Evolutionary conservation across 164 flowering plant species (phyloP).

Genomic region (Annona cherimola): DNA sequence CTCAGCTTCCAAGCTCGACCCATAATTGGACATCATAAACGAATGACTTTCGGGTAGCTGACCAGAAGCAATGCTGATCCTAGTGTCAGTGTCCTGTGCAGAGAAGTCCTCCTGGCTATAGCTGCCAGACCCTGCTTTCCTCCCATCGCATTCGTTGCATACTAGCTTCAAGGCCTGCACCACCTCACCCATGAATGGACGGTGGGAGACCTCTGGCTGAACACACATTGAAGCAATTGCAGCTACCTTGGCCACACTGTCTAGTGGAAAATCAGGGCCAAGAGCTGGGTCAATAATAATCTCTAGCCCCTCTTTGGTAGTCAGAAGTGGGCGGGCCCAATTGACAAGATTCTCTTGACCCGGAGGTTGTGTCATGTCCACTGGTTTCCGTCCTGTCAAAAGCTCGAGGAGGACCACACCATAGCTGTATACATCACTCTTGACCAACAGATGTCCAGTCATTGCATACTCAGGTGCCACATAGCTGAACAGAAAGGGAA

Average conservation of each 20-base stretch:
- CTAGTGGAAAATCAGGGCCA: constrained; percentile 60
- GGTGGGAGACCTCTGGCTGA: constrained; percentile 84
- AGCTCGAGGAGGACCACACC: constrained; percentile 94
- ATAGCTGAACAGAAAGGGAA: constrained; percentile 44
- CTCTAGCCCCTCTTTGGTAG: constrained; percentile 69
- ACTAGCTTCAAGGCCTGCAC: constrained; percentile 93
- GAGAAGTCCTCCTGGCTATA: constrained; percentile 33
- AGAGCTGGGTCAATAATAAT: constrained; percentile 77
- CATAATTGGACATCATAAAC: constrained; percentile 63
- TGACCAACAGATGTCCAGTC: constrained; percentile 93
- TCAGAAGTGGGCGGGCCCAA: constrained; percentile 86
- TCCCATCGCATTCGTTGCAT: constrained; percentile 70
- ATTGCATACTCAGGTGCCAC: constrained; percentile 94
- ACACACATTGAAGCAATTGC: constrained; percentile 97
- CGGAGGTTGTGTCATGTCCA: constrained; percentile 85
- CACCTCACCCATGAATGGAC: constrained; percentile 99
- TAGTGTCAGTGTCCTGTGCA: neutral
- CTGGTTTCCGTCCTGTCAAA: constrained; percentile 81
- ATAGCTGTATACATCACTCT: constrained; percentile 93
- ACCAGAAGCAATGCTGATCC: constrained; percentile 47
- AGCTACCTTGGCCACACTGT: constrained; percentile 89
- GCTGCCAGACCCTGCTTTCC: constrained; percentile 61
- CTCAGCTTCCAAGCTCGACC: constrained; percentile 70
- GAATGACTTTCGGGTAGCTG: constrained; percentile 62
- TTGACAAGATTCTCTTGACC: constrained; percentile 94